Percentiles rank a stretch among this genome's conserved stretches.
These are phyloP conservation scores for Ramaria rubella DNA, from an alignment of 768 basidiomycete genomes.

Conservation along the genomic window DNA sequence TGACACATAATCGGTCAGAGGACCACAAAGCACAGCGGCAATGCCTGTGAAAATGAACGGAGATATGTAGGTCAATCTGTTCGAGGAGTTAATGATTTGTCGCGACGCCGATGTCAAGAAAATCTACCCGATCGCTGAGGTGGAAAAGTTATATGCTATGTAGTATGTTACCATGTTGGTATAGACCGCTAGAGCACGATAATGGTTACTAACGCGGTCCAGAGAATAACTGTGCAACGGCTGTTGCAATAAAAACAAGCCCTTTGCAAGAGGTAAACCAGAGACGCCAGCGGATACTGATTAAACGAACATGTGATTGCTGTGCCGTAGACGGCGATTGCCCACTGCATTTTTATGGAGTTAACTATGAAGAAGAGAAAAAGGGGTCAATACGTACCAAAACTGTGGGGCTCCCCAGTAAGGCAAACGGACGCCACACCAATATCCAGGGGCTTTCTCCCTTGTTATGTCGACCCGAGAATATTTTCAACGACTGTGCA, in stretches of 20 bases:
- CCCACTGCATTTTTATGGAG: background rate
- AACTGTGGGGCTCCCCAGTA: slow-evolving; percentile 5
- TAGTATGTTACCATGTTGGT: background rate
- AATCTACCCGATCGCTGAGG: slow-evolving; percentile 11
- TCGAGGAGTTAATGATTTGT: background rate
- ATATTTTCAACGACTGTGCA: slow-evolving; percentile 1
- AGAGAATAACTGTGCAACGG: slow-evolving; percentile 16
- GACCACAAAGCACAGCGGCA: slow-evolving; percentile 14
- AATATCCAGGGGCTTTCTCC: background rate
- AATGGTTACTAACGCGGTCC: slow-evolving; percentile 11
- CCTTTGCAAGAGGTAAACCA: background rate
- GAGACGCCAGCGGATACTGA: background rate
- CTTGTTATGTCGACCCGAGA: background rate
- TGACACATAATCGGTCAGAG: slow-evolving; percentile 15
- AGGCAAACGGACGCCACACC: background rate
- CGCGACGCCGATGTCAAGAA: background rate
- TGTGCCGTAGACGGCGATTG: slow-evolving; percentile 13
- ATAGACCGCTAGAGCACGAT: background rate
- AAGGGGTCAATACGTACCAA: background rate
- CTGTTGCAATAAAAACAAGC: slow-evolving; percentile 19
- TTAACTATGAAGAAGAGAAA: background rate
- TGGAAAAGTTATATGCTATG: slow-evolving; percentile 14
- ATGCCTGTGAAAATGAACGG: slow-evolving; percentile 15
- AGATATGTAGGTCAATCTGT: slow-evolving; percentile 9
- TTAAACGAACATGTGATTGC: slow-evolving; percentile 14